Evolutionary conservation across 192 early-diverging fungal species (phyloP).

Genomic region (Podila clonocystis): DNA sequence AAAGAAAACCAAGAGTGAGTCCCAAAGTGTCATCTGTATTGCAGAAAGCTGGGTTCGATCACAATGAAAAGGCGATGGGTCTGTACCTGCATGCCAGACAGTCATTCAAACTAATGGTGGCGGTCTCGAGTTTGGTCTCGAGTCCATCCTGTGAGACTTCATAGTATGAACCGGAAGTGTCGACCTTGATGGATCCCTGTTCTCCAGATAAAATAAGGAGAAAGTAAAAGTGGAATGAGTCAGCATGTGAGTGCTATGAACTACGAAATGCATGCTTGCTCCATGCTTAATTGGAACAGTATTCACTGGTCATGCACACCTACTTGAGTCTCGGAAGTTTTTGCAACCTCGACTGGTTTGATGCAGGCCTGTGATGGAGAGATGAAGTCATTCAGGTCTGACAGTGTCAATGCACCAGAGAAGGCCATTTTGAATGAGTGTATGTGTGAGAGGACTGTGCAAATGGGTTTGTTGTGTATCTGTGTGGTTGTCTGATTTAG

Average conservation of each 20-base stretch:
- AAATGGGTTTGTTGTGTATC: too few species aligned
- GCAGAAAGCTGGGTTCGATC: background rate
- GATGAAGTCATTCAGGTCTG: constrained; percentile 98
- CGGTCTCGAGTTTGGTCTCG: constrained; percentile 85
- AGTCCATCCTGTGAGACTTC: constrained; percentile 90
- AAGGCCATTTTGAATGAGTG: constrained; percentile 71
- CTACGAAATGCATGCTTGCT: too few species aligned
- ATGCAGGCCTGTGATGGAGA: constrained; percentile 97
- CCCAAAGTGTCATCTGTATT: background rate
- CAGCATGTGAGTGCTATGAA: too few species aligned
- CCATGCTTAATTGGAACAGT: too few species aligned
- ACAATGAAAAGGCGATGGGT: background rate
- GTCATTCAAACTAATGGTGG: constrained; percentile 92
- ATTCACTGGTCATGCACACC: background rate
- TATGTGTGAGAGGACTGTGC: background rate
- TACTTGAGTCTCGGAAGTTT: constrained; percentile 63
- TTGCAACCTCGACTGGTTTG: constrained; percentile 89
- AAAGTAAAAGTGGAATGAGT: too few species aligned
- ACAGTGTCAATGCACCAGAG: constrained; percentile 86
- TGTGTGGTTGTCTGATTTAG: too few species aligned
- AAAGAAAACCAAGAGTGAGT: background rate
- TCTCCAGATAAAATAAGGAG: background rate
- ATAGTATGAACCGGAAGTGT: constrained; percentile 82
- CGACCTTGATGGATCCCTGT: constrained; percentile 78
- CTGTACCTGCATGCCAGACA: constrained; percentile 94